Conservation (phyloP, 305 asterid species). For the Coffea humblotiana region DNA sequence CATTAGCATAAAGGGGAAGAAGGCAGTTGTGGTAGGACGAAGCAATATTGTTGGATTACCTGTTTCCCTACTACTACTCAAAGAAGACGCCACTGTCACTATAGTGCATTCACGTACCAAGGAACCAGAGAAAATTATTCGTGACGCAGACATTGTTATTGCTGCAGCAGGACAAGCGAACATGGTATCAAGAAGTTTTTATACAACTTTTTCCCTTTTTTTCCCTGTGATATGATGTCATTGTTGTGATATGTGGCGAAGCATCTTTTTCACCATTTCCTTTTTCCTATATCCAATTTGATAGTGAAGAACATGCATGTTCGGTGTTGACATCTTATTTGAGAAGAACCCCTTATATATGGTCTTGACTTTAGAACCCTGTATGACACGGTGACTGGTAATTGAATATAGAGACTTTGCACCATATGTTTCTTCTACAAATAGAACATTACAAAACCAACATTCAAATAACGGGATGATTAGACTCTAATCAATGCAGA, state of each 20-base stretch:
- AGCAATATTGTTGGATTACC: conserved; percentile 93
- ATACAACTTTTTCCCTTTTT: neutral
- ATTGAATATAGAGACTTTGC: neutral
- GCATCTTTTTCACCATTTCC: neutral
- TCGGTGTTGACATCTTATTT: neutral
- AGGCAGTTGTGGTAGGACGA: conserved; percentile 92
- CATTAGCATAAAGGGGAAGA: conserved; percentile 70
- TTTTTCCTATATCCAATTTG: neutral
- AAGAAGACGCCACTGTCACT: conserved; percentile 89
- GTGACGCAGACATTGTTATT: conserved; percentile 81
- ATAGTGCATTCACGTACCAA: conserved; percentile 79
- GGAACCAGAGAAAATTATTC: conserved; percentile 73
- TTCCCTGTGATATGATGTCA: neutral
- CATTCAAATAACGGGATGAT: neutral
- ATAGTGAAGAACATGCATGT: neutral
- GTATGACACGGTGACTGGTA: neutral
- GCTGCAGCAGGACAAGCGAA: conserved; percentile 94
- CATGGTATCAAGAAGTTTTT: conserved; percentile 47
- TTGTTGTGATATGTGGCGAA: neutral
- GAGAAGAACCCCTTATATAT: neutral
- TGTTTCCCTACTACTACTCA: conserved; percentile 79
- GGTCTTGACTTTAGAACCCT: neutral
- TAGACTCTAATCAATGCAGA: neutral
- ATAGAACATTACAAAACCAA: neutral
- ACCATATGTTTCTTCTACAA: neutral